Percentiles rank a stretch among this genome's conserved stretches.
phyloP scores from a whole-genome alignment of 345 rosid species.

The Stellera chamaejasme region DNA sequence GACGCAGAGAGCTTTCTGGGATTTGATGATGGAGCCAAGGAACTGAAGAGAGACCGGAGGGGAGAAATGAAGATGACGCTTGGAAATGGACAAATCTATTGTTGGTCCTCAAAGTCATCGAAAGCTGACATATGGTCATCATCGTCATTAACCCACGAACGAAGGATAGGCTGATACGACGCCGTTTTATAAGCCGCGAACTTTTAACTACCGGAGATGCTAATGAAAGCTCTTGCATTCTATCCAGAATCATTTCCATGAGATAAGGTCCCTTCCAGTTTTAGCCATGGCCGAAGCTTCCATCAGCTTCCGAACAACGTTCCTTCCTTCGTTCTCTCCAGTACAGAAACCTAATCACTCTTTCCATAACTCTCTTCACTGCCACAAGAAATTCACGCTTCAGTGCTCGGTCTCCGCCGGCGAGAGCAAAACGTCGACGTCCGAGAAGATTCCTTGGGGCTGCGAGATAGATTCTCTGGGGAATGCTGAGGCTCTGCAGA shows the following conservation, averaged over 20 bases:
- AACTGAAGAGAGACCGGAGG: neutral
- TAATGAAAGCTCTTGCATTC: too few species aligned
- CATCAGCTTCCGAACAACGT: constrained; percentile 38
- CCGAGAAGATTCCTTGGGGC: constrained; percentile 50
- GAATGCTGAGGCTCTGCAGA: constrained; percentile 66
- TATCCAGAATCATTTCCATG: too few species aligned
- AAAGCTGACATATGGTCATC: too few species aligned
- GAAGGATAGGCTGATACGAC: neutral
- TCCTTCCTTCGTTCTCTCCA: constrained; percentile 35
- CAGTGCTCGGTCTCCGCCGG: constrained; percentile 48
- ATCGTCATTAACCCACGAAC: too few species aligned
- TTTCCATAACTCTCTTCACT: constrained; percentile 12
- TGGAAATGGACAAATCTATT: neutral
- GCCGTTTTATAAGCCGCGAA: neutral
- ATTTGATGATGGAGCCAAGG: too few species aligned
- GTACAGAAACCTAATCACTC: constrained; percentile 20
- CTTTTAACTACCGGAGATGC: too few species aligned
- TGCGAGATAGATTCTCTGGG: constrained; percentile 55
- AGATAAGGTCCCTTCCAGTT: constrained; percentile 20
- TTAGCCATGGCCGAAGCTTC: constrained; percentile 59
- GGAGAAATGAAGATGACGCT: neutral
- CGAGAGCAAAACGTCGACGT: constrained; percentile 22
- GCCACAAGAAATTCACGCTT: constrained; percentile 19
- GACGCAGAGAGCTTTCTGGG: neutral
- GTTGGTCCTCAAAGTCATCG: too few species aligned